phyloP scores from a whole-genome alignment of 2,329 filamentous ascomycete species.

The Aspergillus nomiae region DNA sequence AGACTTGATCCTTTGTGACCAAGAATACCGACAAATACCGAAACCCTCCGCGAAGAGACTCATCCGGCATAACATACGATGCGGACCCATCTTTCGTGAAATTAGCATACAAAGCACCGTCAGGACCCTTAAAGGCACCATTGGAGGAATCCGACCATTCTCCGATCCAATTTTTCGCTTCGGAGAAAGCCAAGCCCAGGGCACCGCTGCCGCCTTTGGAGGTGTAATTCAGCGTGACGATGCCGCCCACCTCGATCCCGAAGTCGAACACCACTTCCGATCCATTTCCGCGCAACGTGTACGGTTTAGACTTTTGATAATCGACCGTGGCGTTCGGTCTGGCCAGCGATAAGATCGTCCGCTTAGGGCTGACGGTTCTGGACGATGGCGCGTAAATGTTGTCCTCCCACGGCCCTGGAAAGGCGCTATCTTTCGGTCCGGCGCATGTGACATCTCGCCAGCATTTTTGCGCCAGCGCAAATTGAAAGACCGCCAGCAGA shows the following conservation, averaged over 20 bases:
- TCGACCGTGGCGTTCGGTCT: slow-evolving; percentile 23
- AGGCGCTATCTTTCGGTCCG: slow-evolving; percentile 52
- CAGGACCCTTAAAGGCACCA: slow-evolving; percentile 45
- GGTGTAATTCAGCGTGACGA: slow-evolving; percentile 55
- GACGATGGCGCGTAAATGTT: slow-evolving; percentile 60
- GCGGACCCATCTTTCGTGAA: slow-evolving; percentile 36
- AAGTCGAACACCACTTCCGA: slow-evolving; percentile 62
- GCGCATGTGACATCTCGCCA: slow-evolving; percentile 60
- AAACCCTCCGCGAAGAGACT: slow-evolving; percentile 47
- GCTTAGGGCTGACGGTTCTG: slow-evolving; percentile 52
- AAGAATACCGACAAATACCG: slow-evolving; percentile 48
- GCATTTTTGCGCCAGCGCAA: slow-evolving; percentile 39
- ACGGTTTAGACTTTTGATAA: slow-evolving; percentile 32
- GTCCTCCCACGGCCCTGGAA: slow-evolving; percentile 60
- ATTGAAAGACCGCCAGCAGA: slow-evolving; percentile 18
- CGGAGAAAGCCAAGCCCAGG: slow-evolving; percentile 52
- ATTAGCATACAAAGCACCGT: slow-evolving; percentile 43
- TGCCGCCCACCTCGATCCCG: slow-evolving; percentile 60
- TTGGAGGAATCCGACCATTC: slow-evolving; percentile 53
- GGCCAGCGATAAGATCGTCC: slow-evolving; percentile 42
- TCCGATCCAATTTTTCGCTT: slow-evolving; percentile 53
- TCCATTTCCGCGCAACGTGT: slow-evolving; percentile 48
- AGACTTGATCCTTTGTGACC: slow-evolving; percentile 31
- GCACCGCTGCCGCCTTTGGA: slow-evolving; percentile 38
- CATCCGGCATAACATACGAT: slow-evolving; percentile 43